Conservation (phyloP, 1,284 basidiomycete genomes). For the Sphagnurus paluster region DNA sequence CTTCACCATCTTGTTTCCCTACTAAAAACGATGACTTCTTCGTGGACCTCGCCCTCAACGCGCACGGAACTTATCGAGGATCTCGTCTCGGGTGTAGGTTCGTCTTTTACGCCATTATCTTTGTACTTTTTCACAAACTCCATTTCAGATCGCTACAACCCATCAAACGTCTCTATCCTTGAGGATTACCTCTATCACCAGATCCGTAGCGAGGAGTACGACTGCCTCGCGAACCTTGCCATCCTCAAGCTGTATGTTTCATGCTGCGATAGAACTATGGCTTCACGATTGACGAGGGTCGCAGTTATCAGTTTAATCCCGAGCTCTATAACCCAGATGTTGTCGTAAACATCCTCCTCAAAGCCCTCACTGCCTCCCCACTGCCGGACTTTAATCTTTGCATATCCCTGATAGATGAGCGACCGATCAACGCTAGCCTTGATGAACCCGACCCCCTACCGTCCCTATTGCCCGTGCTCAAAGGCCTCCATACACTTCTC, state of each 20-base stretch:
- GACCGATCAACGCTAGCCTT: slow-evolving; percentile 54
- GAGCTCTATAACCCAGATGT: slow-evolving; percentile 92
- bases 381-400: slow-evolving; percentile 94
- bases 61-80: slow-evolving; percentile 86
- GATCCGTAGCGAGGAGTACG: slow-evolving; percentile 87
- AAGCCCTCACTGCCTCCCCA: slow-evolving; percentile 81
- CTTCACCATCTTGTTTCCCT: neutral
- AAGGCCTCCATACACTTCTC: slow-evolving; percentile 74
- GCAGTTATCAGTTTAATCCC: slow-evolving; percentile 95
- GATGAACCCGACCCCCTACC: slow-evolving; percentile 84
- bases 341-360: slow-evolving; percentile 92
- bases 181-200: slow-evolving; percentile 96
- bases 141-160: slow-evolving; percentile 88
- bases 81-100: slow-evolving; percentile 90
- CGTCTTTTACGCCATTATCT: slow-evolving; percentile 29
- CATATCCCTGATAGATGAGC: slow-evolving; percentile 85
- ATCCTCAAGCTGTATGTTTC: slow-evolving; percentile 77
- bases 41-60: slow-evolving; percentile 71
- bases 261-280: neutral
- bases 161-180: slow-evolving; percentile 87
- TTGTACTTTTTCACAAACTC: slow-evolving; percentile 9
- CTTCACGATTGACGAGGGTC: slow-evolving; percentile 8
- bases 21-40: slow-evolving; percentile 41
- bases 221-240: slow-evolving; percentile 90
- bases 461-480: slow-evolving; percentile 73